phyloP scores from a whole-genome alignment of 2,329 filamentous ascomycete species.

The Neopestalotiopsis sp. region DNA sequence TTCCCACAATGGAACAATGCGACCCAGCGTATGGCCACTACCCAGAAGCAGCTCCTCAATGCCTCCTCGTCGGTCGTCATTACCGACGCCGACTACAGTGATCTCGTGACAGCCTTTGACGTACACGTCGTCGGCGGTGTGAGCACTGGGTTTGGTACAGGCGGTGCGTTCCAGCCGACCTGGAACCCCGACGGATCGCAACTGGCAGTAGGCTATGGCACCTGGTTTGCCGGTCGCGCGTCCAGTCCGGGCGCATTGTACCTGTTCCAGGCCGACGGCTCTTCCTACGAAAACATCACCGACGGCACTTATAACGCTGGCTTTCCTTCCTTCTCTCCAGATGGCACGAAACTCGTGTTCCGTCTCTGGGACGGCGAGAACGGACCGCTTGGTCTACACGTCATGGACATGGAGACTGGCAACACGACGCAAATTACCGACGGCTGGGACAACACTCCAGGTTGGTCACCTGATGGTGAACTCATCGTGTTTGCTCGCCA shows the following conservation, averaged over 20 bases:
- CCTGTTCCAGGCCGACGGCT: not conserved
- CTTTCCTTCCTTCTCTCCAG: constrained; percentile 44
- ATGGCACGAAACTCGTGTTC: constrained; percentile 42
- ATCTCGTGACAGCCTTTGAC: constrained; percentile 22
- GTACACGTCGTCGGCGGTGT: constrained; percentile 26
- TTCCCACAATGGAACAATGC: constrained; percentile 39
- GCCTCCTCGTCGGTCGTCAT: constrained; percentile 38
- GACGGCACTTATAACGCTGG: constrained; percentile 37
- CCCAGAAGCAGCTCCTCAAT: constrained; percentile 45
- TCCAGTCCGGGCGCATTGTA: not conserved
- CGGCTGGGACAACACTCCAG: constrained; percentile 43
- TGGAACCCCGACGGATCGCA: constrained; percentile 43
- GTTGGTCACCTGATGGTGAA: constrained; percentile 43
- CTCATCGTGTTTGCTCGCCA: constrained; percentile 44
- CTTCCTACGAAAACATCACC: not conserved
- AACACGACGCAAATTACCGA: constrained; percentile 36
- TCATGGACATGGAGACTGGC: constrained; percentile 35
- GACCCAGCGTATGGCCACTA: constrained; percentile 33
- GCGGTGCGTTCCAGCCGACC: constrained; percentile 45
- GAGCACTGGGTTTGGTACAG: constrained; percentile 29
- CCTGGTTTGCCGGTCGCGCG: constrained; percentile 43
- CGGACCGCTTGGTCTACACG: constrained; percentile 35
- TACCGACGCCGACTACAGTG: constrained; percentile 34
- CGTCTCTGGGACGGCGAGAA: constrained; percentile 27
- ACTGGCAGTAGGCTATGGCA: constrained; percentile 44